Conservation (phyloP, 805 yeast species). For the Wickerhamiella allomyrinae region DNA sequence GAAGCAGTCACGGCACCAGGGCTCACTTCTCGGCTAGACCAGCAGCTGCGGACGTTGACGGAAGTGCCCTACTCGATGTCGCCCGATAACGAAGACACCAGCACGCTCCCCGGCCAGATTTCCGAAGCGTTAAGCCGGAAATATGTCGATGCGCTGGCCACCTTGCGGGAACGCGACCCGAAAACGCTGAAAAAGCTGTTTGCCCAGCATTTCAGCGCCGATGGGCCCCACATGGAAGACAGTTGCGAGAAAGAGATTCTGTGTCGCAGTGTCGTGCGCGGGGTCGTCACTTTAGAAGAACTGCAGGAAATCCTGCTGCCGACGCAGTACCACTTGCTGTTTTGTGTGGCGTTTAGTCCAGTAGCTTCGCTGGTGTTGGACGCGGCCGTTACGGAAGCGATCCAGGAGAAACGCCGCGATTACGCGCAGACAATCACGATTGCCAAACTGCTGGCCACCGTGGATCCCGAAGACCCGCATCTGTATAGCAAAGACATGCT, state of each 20-base stretch:
- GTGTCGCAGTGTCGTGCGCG: not conserved
- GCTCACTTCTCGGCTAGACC: not conserved
- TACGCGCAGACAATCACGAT: not conserved
- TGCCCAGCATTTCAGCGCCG: not conserved
- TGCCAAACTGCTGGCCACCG: not conserved
- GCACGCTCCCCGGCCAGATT: not conserved
- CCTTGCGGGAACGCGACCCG: not conserved
- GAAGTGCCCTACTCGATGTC: not conserved
- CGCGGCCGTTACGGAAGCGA: not conserved
- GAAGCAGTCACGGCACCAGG: not conserved
- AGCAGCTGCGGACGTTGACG: not conserved
- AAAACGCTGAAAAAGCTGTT: not conserved
- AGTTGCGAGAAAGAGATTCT: not conserved
- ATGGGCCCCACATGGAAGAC: not conserved
- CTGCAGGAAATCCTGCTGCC: not conserved
- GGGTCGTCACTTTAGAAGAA: not conserved
- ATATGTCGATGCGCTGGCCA: not conserved
- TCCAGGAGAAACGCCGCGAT: not conserved
- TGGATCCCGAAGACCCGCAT: not conserved
- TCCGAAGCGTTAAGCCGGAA: not conserved
- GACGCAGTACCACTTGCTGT: not conserved
- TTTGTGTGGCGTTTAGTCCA: not conserved
- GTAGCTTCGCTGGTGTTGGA: not conserved
- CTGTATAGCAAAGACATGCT: not conserved
- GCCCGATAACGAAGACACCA: not conserved